phyloP scores from a whole-genome alignment of 371 early-diverging fungal species.

The Mucor racemosus region DNA sequence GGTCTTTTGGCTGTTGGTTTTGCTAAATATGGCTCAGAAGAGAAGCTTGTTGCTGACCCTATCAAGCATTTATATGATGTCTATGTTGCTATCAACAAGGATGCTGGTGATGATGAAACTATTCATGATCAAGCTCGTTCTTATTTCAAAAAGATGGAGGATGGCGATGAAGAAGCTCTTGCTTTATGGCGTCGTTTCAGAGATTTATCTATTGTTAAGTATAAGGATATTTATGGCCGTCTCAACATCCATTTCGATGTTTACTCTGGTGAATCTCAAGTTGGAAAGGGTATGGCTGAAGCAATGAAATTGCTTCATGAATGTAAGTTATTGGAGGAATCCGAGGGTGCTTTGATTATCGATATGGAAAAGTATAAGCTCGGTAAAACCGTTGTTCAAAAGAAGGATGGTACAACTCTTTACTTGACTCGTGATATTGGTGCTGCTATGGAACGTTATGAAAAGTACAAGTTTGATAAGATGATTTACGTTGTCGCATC shows the following conservation, averaged over 20 bases:
- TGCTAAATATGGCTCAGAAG: conserved; percentile 80
- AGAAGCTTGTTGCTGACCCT: conserved; percentile 80
- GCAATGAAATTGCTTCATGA: conserved; percentile 80
- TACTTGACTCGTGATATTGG: conserved; percentile 99
- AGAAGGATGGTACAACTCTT: conserved; percentile 96
- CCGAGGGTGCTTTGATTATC: conserved; percentile 88
- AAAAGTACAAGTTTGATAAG: conserved; percentile 90
- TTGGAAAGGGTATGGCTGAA: conserved; percentile 76
- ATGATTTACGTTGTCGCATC: conserved; percentile 97
- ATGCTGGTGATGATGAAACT: conserved; percentile 70
- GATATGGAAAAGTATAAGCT: conserved; percentile 87
- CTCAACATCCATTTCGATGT: conserved; percentile 96
- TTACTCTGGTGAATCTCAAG: conserved; percentile 99
- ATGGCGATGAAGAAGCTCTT: conserved; percentile 89
- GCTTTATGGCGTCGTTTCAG: conserved; percentile 94
- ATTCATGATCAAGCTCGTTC: conserved; percentile 92
- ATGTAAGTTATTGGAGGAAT: conserved; percentile 73
- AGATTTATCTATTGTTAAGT: conserved; percentile 93
- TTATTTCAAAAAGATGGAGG: conserved; percentile 98
- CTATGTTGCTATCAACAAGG: conserved; percentile 91
- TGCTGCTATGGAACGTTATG: conserved; percentile 94
- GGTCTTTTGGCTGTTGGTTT: conserved; percentile 95
- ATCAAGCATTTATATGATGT: conserved; percentile 95
- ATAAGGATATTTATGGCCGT: conserved; percentile 92
- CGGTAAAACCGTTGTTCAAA: conserved; percentile 87